Evolutionary conservation across 192 early-diverging fungal genomes (phyloP).

Genomic region (Diversispora epigaea): DNA sequence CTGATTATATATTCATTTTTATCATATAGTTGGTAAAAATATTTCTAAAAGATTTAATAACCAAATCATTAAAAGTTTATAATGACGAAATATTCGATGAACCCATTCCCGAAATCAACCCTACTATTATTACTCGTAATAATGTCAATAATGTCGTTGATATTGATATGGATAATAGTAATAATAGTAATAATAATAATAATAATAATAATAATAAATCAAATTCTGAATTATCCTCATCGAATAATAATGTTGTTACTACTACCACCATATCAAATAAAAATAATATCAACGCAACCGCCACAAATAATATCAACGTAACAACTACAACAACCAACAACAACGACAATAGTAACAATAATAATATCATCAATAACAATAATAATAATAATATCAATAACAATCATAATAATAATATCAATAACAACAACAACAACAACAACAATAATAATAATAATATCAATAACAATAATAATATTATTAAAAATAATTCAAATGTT

Average conservation of each 20-base stretch:
- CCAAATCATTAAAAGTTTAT: constrained; percentile 43
- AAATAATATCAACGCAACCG: background rate
- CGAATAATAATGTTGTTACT: background rate
- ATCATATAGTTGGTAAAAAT: constrained; percentile 45
- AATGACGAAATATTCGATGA: constrained; percentile 38
- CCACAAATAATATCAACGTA: background rate
- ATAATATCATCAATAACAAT: background rate
- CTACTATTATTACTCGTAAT: no score
- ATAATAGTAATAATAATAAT: background rate
- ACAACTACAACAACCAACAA: background rate
- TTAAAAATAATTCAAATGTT: background rate
- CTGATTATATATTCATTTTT: no score
- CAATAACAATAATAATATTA: background rate
- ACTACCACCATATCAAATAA: background rate
- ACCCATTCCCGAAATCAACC: constrained; percentile 32
- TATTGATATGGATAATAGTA: background rate
- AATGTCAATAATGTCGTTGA: background rate
- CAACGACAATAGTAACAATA: background rate
- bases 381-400: background rate
- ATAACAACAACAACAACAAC: background rate
- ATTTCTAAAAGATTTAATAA: constrained; percentile 48
- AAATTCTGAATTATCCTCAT: no score
- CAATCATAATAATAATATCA: background rate
- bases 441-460: background rate
- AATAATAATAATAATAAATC: no score